A percentile compares a stretch with the other conserved stretches of the same genome.
phyloP scores from a whole-genome alignment of 306 rosid species.

The Trifolium dubium region DNA sequence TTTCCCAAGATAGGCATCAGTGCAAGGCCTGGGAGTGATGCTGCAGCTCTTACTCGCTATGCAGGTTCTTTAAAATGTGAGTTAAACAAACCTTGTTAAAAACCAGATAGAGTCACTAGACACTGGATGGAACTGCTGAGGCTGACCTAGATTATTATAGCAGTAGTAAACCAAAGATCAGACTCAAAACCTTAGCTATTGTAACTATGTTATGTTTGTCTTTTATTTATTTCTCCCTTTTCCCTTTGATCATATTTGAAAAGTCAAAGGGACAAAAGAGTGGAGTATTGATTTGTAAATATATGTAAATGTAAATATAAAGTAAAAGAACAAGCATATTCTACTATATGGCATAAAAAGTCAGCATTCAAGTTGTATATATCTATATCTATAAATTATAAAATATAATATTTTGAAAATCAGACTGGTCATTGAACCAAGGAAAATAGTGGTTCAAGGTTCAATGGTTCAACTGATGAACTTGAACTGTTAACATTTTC shows the following conservation, averaged over 20 bases:
- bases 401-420: too few species aligned
- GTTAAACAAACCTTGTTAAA: constrained; percentile 45
- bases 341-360: not conserved
- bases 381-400: not conserved
- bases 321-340: not conserved
- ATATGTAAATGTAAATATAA: constrained; percentile 1
- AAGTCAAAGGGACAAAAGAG: not conserved
- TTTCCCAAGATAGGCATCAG: not conserved
- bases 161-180: not conserved
- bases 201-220: constrained; percentile 6
- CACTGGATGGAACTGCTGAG: not conserved
- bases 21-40: constrained; percentile 49
- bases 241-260: constrained; percentile 3
- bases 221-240: not conserved
- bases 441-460: too few species aligned
- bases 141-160: constrained; percentile 20
- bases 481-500: too few species aligned
- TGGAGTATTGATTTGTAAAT: constrained; percentile 22
- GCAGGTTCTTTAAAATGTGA: constrained; percentile 56
- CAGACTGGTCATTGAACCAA: too few species aligned
- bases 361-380: not conserved
- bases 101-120: constrained; percentile 7
- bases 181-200: constrained; percentile 1
- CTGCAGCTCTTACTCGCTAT: constrained; percentile 51
- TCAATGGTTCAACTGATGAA: too few species aligned